Evolutionary conservation across 2,329 filamentous ascomycete genomes (phyloP), one percentile per base, ranked within the genome.

Genomic region (Penicillium capsulatum): DNA sequence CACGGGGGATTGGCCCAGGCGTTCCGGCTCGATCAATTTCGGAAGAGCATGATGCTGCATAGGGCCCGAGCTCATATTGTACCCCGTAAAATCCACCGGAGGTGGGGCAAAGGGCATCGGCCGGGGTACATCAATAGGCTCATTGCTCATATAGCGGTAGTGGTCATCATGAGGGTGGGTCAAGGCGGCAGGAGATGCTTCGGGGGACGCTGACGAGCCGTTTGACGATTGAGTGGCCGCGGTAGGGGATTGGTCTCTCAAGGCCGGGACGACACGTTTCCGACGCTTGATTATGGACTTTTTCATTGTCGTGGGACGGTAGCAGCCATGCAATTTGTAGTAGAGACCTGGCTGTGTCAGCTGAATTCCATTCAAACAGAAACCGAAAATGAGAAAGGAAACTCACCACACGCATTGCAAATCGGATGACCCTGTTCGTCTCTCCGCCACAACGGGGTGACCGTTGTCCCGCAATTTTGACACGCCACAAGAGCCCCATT

Each of bases 221-320:
- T 64, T 63, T 3, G 67, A 65, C 8, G 65, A 67, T n/a, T 64
- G 61, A 15, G 65, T 62, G 7, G 59, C 57, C 11, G 54, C 63
- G 19, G 58, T 65, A 9, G 65, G 65, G 32, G 71, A 71, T 37
- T 68, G 65, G 40, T 72, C 72, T 39, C 70, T 65, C 17, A 79
- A 71, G 13, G 86, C 88, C 13, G 91, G 90, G 30, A 97, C 90
- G 4, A 97, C 89, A 42, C 92, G 83, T 73, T 97, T 97, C 45
- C 92, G 78, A 47, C 92, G 80, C 67, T 98, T 97, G 64, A 98
- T 98, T 17, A 94, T 86, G 3, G 88, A 85, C 65, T 96, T 97
- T 67, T 97, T 98, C 92, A 98, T 97, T n/a, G 88, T 88, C 4
- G 92, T 87, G 0, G 92, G 92, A 29, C 92, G 79, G 65, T 96